phyloP scores from a whole-genome alignment of 805 yeast species.

The Cyberlindnera samutprakarnensis region DNA sequence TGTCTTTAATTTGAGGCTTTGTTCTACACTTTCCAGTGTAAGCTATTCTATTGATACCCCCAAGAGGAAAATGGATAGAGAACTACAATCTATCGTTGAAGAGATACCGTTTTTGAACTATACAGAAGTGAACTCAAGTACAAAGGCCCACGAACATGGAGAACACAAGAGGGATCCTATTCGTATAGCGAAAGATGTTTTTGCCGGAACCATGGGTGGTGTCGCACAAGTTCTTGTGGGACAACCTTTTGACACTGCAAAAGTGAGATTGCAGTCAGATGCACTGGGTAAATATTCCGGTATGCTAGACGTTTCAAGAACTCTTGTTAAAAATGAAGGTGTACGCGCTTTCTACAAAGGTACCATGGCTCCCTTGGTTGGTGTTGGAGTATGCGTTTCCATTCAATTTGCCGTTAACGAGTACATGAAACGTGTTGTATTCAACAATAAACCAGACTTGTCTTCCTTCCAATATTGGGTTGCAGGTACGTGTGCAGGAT shows the following conservation, averaged over 20 bases:
- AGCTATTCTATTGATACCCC: too few relatives aligned
- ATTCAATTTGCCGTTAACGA: slow-evolving; percentile 95
- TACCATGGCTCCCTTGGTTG: slow-evolving; percentile 84
- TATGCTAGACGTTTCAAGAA: slow-evolving; percentile 71
- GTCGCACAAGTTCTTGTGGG: slow-evolving; percentile 93
- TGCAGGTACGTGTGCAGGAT: slow-evolving; percentile 86
- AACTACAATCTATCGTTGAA: too few relatives aligned
- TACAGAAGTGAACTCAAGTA: too few relatives aligned
- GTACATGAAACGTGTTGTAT: slow-evolving; percentile 77
- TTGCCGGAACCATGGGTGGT: slow-evolving; percentile 92
- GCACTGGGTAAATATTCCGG: slow-evolving; percentile 70
- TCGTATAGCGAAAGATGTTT: slow-evolving; percentile 20
- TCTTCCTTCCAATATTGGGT: slow-evolving; percentile 61
- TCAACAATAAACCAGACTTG: slow-evolving; percentile 30
- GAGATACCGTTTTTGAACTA: too few relatives aligned
- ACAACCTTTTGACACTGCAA: slow-evolving; percentile 93
- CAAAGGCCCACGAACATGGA: too few relatives aligned
- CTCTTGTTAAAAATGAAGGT: slow-evolving; percentile 74
- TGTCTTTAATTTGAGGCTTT: too few relatives aligned
- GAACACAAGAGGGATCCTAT: slow-evolving; percentile 11
- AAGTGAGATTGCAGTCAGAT: slow-evolving; percentile 86
- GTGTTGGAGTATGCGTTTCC: slow-evolving; percentile 95
- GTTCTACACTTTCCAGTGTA: too few relatives aligned
- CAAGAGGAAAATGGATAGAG: too few relatives aligned
- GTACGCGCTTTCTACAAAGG: slow-evolving; percentile 85